Base-by-base conservation (phyloP, 2,329 filamentous ascomycete species). In the Lasiodiplodia sp. region DNA sequence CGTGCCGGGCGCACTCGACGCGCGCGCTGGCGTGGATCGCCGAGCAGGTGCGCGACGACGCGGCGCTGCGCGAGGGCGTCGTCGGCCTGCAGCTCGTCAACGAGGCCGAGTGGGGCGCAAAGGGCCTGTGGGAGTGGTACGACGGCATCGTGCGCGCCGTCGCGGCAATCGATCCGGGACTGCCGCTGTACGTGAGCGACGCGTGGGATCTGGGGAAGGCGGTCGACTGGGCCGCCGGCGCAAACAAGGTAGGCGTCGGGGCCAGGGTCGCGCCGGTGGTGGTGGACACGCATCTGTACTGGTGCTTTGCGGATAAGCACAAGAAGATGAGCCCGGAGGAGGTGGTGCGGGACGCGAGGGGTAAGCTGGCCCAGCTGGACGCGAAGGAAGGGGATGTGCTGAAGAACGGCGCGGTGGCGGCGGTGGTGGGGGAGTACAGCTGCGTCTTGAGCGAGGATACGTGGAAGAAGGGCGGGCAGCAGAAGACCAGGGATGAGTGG, bases 261-360 rank as follows among this genome's bases (percentile, higher is more conserved):
- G 68, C 73, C n/a, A 70, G 71, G 11, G 71, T 75, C 1, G 74
- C 74, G 14, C 85, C 86, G 0, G 80, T 89, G 8, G 77, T 88
- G 25, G 79, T 89, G 31, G 87, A 89, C 71, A 88, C 86, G 14
- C 87, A 89, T 74, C 82, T 83, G 68, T 89, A 89, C 74, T 89
- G 85, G 80, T 84, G 83, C 49, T 88, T 88, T 73, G 80, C 82
- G n/a, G 83, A 86, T 12, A 79, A 78, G 2, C 84, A 88, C 74
- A 85, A 85, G 72, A 73, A 75, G 11, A 83, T 85, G 70, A 78
- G 82, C 14, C 86, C 87, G 2, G 81, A 83, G 58, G 79, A 87
- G 66, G 86, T 89, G 69, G 85, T 85, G 44, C 70, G 74, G 16
- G 82, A 84, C 66, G 82, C 84, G 0, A 72, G 74, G 16, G 74